These are phyloP conservation scores for Cytospora chrysosperma DNA, from an alignment of 2,329 filamentous ascomycete genomes.

Conservation along the genomic window DNA sequence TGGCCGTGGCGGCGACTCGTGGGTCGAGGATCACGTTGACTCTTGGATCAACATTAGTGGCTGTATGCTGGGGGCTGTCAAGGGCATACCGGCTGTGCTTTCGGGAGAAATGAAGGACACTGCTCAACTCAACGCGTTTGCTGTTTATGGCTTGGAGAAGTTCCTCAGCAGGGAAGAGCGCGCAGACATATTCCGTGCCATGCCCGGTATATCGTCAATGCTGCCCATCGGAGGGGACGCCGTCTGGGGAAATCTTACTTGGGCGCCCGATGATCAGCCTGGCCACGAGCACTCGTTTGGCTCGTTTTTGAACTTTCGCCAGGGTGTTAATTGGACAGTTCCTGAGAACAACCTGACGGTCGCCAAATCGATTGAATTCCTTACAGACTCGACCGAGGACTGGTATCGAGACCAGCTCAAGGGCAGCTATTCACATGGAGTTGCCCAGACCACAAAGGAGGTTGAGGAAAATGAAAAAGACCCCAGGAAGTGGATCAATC, in stretches of 20 bases:
- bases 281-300: conserved; percentile 75
- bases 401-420: conserved; percentile 81
- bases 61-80: conserved; percentile 94
- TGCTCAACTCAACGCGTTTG: conserved; percentile 91
- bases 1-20: conserved; percentile 77
- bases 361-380: conserved; percentile 70
- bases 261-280: conserved; percentile 82
- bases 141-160: conserved; percentile 94
- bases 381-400: conserved; percentile 73
- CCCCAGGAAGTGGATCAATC: conserved; percentile 88
- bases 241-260: conserved; percentile 88
- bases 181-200: conserved; percentile 90
- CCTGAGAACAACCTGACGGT: conserved; percentile 78
- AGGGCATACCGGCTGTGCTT: conserved; percentile 84
- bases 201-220: conserved; percentile 97
- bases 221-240: conserved; percentile 89
- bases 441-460: conserved; percentile 76
- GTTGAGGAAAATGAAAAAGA: conserved; percentile 81
- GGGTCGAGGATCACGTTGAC: conserved; percentile 88
- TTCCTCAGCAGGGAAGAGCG: conserved; percentile 89
- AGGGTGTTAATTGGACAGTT: conserved; percentile 60
- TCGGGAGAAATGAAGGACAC: conserved; percentile 99
- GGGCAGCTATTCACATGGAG: conserved; percentile 79
- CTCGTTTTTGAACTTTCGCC: conserved; percentile 79
- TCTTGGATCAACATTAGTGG: conserved; percentile 98